Evolutionary conservation across 73 alveolate genomes (phyloP).

Genomic region (Symbiodinium natans): DNA sequence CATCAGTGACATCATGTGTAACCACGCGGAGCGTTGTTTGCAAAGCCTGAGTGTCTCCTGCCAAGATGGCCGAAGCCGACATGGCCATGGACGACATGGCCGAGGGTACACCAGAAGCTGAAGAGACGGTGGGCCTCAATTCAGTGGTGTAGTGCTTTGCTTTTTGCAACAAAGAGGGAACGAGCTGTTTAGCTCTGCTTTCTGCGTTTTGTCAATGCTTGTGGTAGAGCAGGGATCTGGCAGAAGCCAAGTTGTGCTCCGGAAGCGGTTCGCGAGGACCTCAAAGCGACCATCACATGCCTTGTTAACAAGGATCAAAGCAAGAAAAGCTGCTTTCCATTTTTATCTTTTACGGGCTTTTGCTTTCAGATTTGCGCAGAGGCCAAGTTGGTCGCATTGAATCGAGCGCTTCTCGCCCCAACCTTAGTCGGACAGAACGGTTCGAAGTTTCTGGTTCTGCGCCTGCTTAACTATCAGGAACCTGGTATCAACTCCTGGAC

Average conservation of each 20-base stretch:
- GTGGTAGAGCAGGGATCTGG: conserved; percentile 5
- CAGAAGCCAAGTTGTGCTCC: neutral
- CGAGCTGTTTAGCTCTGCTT: no score
- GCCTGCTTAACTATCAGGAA: no score
- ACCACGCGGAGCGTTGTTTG: neutral
- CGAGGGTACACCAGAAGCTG: neutral
- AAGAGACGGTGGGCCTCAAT: no score
- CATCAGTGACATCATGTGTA: neutral
- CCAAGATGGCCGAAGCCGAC: neutral
- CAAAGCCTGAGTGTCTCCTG: neutral
- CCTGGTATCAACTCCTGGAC: conserved; percentile 50
- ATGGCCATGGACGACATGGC: neutral
- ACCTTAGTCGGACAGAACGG: neutral
- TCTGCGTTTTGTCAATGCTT: no score
- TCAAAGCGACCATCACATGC: neutral
- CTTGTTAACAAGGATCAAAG: neutral
- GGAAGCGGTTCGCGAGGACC: conserved; percentile 43
- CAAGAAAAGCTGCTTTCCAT: neutral
- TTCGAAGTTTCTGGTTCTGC: no score
- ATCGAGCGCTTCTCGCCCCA: conserved; percentile 42
- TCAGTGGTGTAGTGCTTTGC: no score
- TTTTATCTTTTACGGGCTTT: neutral
- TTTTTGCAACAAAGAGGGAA: no score
- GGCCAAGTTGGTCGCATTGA: conserved; percentile 89
- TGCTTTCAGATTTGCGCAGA: neutral